Evolutionary conservation across 2,329 filamentous ascomycete genomes (phyloP), one percentile per base, ranked within the genome.

Genomic region (Helicocarpus griseus): DNA sequence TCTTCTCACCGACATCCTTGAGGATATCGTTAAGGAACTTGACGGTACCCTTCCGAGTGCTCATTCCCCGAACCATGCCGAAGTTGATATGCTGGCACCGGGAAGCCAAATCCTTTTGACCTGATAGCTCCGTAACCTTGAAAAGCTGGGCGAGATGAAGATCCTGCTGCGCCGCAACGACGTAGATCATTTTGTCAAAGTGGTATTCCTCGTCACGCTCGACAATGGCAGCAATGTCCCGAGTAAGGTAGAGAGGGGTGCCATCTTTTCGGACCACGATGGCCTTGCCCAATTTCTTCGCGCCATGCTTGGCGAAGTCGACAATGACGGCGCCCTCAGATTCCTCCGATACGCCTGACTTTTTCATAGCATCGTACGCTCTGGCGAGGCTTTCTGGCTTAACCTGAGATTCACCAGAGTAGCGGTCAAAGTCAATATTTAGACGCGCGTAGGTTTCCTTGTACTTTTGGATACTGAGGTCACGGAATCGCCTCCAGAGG

Each of bases 1-100:
- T 98, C 72, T 90, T 88, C 51, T 96, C 91, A 62, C 82, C 84
- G 6, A 94, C 89, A 60, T 90, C 86, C 38, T 79, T 77, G 52
- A 90, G 75, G 60, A 89, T 88, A 59, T 87, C 83, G 61, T 84
- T 76, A 56, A 82, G 66, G 72, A 87, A 88, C 69, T 86, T 86
- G 60, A 89, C 86, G 0, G 84, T 89, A 54, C 80, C 80, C 65
- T 81, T 82, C 57, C 80, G 74, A 7, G 80, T 82, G 57, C 74
- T 78, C 79, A 85, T 83, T 38, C 80, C 81, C 51, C 79, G 73
- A 52, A 83, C 80, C 78, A 83, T 81, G 60, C 81, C 81, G 56
- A 84, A 84, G 66, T 80, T 82, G 66, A 83, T 75, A 66, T 83
- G 79, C 62, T 81, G 73, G 67, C 79, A 82, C 58, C 74, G 77